These are phyloP conservation scores for Helotiales sp. DNA, from an alignment of 2,329 filamentous ascomycete species.

Conservation along the genomic window DNA sequence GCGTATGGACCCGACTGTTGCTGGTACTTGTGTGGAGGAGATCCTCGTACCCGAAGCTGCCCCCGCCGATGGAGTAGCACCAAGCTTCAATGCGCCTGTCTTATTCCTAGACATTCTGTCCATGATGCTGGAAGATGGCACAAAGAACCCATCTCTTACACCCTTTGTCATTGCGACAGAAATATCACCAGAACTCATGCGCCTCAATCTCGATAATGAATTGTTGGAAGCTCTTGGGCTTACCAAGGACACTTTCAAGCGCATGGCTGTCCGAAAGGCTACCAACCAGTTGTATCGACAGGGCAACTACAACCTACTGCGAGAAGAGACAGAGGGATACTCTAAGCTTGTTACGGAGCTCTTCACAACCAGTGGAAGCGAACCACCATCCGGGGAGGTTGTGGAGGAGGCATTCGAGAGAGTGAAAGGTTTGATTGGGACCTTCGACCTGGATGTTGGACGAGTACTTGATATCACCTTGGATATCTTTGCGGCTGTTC, in stretches of 20 bases:
- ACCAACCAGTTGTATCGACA: slow-evolving; percentile 95
- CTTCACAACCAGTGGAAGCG: slow-evolving; percentile 83
- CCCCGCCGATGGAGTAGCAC: slow-evolving; percentile 53
- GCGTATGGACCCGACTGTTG: slow-evolving; percentile 68
- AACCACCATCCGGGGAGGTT: slow-evolving; percentile 74
- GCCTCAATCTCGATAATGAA: slow-evolving; percentile 79
- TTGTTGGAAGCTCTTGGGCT: slow-evolving; percentile 78
- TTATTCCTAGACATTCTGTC: slow-evolving; percentile 85
- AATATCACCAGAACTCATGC: slow-evolving; percentile 74
- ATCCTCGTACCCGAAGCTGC: slow-evolving; percentile 66
- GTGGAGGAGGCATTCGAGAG: slow-evolving; percentile 88
- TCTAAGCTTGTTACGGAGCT: slow-evolving; percentile 95
- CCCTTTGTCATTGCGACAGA: slow-evolving; percentile 74
- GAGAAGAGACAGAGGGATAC: slow-evolving; percentile 96
- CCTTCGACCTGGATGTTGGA: slow-evolving; percentile 95
- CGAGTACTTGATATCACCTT: slow-evolving; percentile 92
- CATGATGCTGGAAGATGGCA: slow-evolving; percentile 70
- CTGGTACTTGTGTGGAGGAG: slow-evolving; percentile 74
- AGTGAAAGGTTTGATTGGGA: slow-evolving; percentile 92
- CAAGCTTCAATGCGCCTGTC: slow-evolving; percentile 65
- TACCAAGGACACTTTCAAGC: slow-evolving; percentile 82
- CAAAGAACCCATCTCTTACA: slow-evolving; percentile 58
- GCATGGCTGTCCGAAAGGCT: slow-evolving; percentile 83
- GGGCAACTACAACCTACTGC: slow-evolving; percentile 92
- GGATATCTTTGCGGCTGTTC: slow-evolving; percentile 90